phyloP scores from a whole-genome alignment of 306 rosid genomes.

The Datisca glomerata region DNA sequence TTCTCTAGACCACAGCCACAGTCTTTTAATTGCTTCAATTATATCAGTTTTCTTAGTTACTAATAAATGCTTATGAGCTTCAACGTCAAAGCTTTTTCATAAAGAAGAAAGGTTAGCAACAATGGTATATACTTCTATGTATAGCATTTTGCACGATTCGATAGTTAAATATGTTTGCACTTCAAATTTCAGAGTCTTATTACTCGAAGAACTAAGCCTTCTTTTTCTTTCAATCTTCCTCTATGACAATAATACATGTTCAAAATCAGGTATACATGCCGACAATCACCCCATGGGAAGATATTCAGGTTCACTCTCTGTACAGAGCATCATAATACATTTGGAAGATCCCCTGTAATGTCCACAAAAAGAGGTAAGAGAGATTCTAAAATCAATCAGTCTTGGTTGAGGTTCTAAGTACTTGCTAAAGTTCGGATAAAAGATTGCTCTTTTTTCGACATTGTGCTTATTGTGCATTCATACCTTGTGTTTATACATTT shows the following conservation, averaged over 20 bases:
- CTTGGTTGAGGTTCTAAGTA: background rate
- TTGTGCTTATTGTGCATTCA: background rate
- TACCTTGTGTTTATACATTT: background rate
- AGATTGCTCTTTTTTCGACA: background rate
- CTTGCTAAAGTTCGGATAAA: background rate
- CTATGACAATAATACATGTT: slow-evolving; percentile 6
- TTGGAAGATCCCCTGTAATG: slow-evolving; percentile 37
- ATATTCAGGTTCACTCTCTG: slow-evolving; percentile 33
- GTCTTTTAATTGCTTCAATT: background rate
- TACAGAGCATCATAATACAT: slow-evolving; percentile 26
- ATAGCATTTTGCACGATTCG: background rate
- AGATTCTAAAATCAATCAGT: background rate
- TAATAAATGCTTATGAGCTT: background rate
- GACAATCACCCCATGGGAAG: slow-evolving; percentile 25
- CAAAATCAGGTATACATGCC: slow-evolving; percentile 48
- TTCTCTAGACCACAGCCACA: too few relatives aligned
- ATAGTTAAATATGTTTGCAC: background rate
- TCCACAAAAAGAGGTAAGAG: slow-evolving; percentile 44
- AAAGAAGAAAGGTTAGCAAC: background rate
- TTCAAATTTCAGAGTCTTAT: background rate
- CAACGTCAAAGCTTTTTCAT: background rate
- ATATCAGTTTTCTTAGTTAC: background rate
- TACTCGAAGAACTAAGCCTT: too few relatives aligned
- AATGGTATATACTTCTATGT: background rate
- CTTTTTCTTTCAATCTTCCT: background rate